Base-by-base conservation (phyloP, 208 protist species). In the Vickermania spadyakhi region DNA sequence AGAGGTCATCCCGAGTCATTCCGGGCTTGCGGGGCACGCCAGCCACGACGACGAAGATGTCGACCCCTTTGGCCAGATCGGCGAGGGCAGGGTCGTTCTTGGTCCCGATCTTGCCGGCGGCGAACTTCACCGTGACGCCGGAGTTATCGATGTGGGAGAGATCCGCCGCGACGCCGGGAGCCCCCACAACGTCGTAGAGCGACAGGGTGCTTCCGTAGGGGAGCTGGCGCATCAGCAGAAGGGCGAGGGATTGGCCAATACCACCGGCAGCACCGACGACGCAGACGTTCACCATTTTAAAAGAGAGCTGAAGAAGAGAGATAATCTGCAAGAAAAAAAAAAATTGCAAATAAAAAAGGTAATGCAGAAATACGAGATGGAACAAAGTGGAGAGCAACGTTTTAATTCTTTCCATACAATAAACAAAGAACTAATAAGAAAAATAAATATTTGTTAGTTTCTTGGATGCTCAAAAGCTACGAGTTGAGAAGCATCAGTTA, bases 1-100 rank as follows among this genome's bases (percentile, higher is more conserved):
- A 98, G 27, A 98, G 84, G 70, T 98, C 96, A 64, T 98, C 94
- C 58, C 96, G 88, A 42, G 92, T 97, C 96, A 98, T 98, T 56
- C 91, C 93, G 1, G 96, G 96, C 81, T 98, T 98, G 72, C 96
- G 96, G 22, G 96, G 95, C 14, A 98, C 94, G 54, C 96, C 96
- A 51, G 96, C 96, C 2, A 88, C 79, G 64, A 98, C 93, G 31
- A 98, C 76, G 45, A 98, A 92, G 28, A 98, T 68, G 60, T 97
- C 80, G 57, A 85, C 72, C 53, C 84, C 94, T 31, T 90, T 79
- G 27, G 81, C 79, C 28, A 86, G 66, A 57, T 84, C 70, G 11
- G 58, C 70, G 7, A 93, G 69, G 13, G 77, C 86, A 31, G 77
- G 75, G 69, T 87, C 79, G 30, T 71, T 65, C 31, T 93, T 75